Conservation (phyloP, 768 basidiomycete genomes). For the Cyclocybe cylindracea region DNA sequence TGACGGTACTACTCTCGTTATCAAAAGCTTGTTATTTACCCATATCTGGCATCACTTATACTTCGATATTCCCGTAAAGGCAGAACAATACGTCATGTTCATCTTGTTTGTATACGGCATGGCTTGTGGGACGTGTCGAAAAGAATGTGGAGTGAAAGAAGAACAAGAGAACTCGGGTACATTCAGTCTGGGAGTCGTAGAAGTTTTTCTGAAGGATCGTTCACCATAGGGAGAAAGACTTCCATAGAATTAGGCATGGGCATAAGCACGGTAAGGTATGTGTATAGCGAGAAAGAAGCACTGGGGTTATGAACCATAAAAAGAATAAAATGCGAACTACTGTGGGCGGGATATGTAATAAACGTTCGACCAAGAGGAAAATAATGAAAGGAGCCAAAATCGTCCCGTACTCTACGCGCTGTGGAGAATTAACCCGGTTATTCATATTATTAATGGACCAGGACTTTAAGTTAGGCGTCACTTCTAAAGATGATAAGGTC, state of each 20-base stretch:
- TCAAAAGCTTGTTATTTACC: conserved; percentile 6
- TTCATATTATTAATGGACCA: conserved; percentile 41
- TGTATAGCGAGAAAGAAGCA: too few species aligned
- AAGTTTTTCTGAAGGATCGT: too few species aligned
- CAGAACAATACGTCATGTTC: neutral
- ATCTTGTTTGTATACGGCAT: neutral
- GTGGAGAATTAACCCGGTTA: conserved; percentile 24
- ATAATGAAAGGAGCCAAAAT: conserved; percentile 25
- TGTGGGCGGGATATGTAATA: conserved; percentile 10
- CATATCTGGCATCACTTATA: conserved; percentile 4
- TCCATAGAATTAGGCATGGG: too few species aligned
- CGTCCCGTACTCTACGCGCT: conserved; percentile 33
- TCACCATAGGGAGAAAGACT: too few species aligned
- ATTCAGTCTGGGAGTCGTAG: too few species aligned
- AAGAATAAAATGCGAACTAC: neutral
- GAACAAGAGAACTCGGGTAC: too few species aligned
- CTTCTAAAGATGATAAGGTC: conserved; percentile 39
- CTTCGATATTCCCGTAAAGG: too few species aligned
- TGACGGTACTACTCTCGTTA: conserved; percentile 12
- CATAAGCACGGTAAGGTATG: too few species aligned
- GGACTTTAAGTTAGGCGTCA: conserved; percentile 19
- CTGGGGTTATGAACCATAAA: too few species aligned
- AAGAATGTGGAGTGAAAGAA: too few species aligned
- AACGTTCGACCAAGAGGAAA: conserved; percentile 15
- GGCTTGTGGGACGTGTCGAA: too few species aligned